Percentiles rank a stretch among this genome's conserved stretches.
phyloP scores from a whole-genome alignment of 2,329 filamentous ascomycete species.

The Pyrenophora teres region DNA sequence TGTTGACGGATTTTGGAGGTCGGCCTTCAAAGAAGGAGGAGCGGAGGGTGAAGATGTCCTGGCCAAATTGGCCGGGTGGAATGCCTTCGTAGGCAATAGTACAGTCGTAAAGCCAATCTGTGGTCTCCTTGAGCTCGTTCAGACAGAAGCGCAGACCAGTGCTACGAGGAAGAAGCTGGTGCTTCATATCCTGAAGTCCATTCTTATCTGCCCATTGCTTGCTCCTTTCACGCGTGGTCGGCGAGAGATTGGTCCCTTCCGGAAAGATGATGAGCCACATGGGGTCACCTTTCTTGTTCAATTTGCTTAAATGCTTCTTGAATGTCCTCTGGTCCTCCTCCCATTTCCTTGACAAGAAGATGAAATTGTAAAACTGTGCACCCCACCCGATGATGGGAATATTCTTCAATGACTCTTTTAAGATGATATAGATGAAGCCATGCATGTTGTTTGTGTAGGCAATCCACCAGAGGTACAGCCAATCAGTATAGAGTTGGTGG shows the following conservation, averaged over 20 bases:
- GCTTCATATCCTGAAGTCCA: conserved; percentile 71
- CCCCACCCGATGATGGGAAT: conserved; percentile 80
- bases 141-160: conserved; percentile 82
- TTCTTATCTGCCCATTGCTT: conserved; percentile 77
- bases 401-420: conserved; percentile 84
- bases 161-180: conserved; percentile 76
- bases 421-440: conserved; percentile 85
- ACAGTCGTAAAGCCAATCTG: conserved; percentile 88
- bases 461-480: conserved; percentile 92
- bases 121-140: conserved; percentile 71
- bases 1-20: conserved; percentile 92
- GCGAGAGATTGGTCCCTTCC: conserved; percentile 81
- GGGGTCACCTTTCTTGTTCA: conserved; percentile 72
- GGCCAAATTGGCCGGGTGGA: conserved; percentile 74
- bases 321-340: conserved; percentile 76
- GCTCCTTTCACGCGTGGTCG: conserved; percentile 71
- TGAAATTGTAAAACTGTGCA: conserved; percentile 86
- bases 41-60: conserved; percentile 83
- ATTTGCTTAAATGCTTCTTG: conserved; percentile 71
- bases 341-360: conserved; percentile 92
- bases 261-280: conserved; percentile 93
- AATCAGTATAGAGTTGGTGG: conserved; percentile 87
- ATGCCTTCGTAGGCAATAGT: conserved; percentile 95
- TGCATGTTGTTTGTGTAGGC: conserved; percentile 85
- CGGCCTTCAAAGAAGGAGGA: conserved; percentile 89